phyloP scores from a whole-genome alignment of 768 basidiomycete genomes.

The Boletellus ananas region DNA sequence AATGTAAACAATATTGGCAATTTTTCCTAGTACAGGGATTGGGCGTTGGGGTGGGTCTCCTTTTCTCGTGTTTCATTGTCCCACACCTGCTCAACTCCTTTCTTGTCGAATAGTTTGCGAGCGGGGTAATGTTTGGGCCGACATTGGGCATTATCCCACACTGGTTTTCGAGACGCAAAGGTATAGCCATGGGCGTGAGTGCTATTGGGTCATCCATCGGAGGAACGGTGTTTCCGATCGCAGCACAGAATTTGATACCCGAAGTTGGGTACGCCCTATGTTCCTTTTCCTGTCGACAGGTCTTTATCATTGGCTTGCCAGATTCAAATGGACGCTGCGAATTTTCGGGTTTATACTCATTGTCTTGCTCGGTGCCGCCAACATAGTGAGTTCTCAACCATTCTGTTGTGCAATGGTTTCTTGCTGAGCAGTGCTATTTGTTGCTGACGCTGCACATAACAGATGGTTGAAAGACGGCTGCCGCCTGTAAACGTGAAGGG shows the following conservation, averaged over 20 bases:
- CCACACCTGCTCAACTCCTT: not conserved
- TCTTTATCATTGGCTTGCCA: constrained; percentile 21
- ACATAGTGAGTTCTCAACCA: constrained; percentile 38
- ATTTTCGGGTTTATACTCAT: constrained; percentile 63
- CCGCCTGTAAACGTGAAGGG: constrained; percentile 52
- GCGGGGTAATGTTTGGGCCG: constrained; percentile 62
- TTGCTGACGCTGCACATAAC: not conserved
- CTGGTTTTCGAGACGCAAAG: constrained; percentile 64
- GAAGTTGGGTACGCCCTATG: constrained; percentile 47
- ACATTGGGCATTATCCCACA: constrained; percentile 59
- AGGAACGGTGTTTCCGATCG: constrained; percentile 64
- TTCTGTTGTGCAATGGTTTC: not conserved
- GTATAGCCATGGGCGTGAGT: constrained; percentile 55
- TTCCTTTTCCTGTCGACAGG: not conserved
- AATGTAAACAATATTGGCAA: constrained; percentile 76
- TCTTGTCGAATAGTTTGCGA: constrained; percentile 27
- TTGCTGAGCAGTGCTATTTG: not conserved
- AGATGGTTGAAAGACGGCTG: constrained; percentile 43
- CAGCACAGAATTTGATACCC: constrained; percentile 51
- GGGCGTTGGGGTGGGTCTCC: constrained; percentile 51
- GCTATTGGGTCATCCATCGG: constrained; percentile 68
- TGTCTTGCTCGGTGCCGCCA: constrained; percentile 47
- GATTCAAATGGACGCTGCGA: constrained; percentile 78
- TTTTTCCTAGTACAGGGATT: constrained; percentile 74
- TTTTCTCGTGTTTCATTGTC: too few relatives aligned